These are phyloP conservation scores for Trichosanthes truncata DNA, from an alignment of 306 rosid species.

Conservation along the genomic window DNA sequence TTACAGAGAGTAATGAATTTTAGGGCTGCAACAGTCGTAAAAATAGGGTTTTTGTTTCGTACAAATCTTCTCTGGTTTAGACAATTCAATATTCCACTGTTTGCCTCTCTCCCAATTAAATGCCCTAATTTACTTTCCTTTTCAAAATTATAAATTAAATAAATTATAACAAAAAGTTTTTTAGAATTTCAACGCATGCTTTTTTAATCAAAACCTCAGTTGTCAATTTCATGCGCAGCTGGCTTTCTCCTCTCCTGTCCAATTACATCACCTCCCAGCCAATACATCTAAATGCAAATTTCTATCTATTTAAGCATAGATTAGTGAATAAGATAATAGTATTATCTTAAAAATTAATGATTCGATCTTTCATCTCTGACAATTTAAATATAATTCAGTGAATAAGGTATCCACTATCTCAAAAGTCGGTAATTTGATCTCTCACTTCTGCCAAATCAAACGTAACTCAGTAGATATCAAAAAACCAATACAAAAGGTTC, in stretches of 20 bases:
- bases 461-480: too few species aligned
- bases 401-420: too few species aligned
- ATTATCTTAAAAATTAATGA: too few species aligned
- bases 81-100: not conserved
- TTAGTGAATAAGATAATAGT: too few species aligned
- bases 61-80: not conserved
- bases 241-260: not conserved
- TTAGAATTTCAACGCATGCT: not conserved
- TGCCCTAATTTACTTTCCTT: not conserved
- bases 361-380: too few species aligned
- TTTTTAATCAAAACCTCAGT: not conserved
- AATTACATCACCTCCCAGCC: not conserved
- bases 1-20: not conserved
- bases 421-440: too few species aligned
- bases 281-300: not conserved
- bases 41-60: not conserved
- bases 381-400: too few species aligned
- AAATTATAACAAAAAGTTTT: not conserved
- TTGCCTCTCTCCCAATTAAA: not conserved
- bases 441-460: too few species aligned
- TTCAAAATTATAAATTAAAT: too few species aligned
- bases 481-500: too few species aligned
- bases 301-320: too few species aligned
- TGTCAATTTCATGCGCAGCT: constrained; percentile 5
- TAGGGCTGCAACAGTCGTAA: not conserved